These are phyloP conservation scores for Lactifluus subvellereus DNA, from an alignment of 768 basidiomycete genomes.

Conservation along the genomic window DNA sequence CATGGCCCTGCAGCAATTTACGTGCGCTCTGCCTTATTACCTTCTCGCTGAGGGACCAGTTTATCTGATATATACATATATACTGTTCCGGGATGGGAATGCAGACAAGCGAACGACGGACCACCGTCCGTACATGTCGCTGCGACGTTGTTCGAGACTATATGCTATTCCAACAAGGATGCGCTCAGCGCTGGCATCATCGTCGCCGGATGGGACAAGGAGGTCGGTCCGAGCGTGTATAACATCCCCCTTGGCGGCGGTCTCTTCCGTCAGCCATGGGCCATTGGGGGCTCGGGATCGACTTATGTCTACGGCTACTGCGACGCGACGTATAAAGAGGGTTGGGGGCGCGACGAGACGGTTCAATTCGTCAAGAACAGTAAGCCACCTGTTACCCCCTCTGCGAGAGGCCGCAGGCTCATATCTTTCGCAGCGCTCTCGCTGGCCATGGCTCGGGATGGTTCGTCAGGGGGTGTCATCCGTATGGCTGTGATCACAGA, in stretches of 20 bases:
- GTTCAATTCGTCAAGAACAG: conserved; percentile 95
- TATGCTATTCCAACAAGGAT: conserved; percentile 96
- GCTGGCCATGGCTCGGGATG: conserved; percentile 96
- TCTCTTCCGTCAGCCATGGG: conserved; percentile 96
- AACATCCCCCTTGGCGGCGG: conserved; percentile 97
- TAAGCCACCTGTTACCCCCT: conserved; percentile 38
- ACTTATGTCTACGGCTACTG: conserved; percentile 99
- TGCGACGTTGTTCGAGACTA: conserved; percentile 73
- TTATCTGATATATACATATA: neutral
- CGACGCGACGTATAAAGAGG: conserved; percentile 94
- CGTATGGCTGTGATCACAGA: conserved; percentile 97
- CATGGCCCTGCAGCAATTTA: conserved; percentile 69
- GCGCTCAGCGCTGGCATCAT: conserved; percentile 87
- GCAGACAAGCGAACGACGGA: conserved; percentile 46
- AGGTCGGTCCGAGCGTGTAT: conserved; percentile 86
- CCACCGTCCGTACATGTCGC: conserved; percentile 78
- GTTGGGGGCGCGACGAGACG: conserved; percentile 86
- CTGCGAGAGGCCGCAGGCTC: neutral
- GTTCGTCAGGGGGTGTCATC: conserved; percentile 95
- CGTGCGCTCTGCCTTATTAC: conserved; percentile 39
- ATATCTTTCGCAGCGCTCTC: conserved; percentile 58
- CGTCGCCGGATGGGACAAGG: conserved; percentile 95
- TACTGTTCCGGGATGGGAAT: neutral
- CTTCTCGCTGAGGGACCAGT: conserved; percentile 8
- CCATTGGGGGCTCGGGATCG: conserved; percentile 96